Percentiles rank a stretch among this genome's conserved stretches.
Conservation (phyloP, 306 rosid genomes). For the Quercus alba region DNA sequence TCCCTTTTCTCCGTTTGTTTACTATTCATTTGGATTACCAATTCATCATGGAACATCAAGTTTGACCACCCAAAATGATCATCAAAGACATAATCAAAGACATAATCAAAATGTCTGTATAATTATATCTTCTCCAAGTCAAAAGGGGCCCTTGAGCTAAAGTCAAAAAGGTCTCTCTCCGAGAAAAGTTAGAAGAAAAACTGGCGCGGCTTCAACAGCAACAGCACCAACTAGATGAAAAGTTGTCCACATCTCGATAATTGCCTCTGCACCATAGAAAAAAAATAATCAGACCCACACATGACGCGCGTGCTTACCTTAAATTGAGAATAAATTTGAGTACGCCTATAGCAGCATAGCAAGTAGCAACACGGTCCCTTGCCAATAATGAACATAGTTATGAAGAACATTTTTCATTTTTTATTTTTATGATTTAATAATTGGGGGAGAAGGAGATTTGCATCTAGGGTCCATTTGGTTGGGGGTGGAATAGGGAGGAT, state of each 20-base stretch:
- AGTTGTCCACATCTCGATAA: conserved; percentile 24
- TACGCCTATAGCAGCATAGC: neutral
- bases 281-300: conserved; percentile 25
- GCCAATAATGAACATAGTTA: too few relatives aligned
- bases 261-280: conserved; percentile 5
- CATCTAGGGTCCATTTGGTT: too few relatives aligned
- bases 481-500: too few relatives aligned
- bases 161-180: conserved; percentile 31
- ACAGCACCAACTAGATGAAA: neutral
- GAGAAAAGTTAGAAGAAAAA: conserved; percentile 1
- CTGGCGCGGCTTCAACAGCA: too few relatives aligned
- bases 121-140: conserved; percentile 22
- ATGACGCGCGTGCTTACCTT: conserved; percentile 49
- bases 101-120: conserved; percentile 25
- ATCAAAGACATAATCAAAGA: conserved; percentile 1
- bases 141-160: conserved; percentile 14
- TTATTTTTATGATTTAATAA: too few relatives aligned
- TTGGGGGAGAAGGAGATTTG: too few relatives aligned
- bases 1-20: too few relatives aligned
- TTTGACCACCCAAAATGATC: conserved; percentile 32
- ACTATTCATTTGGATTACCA: too few relatives aligned
- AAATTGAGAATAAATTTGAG: neutral
- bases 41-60: conserved; percentile 1
- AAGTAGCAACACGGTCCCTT: neutral
- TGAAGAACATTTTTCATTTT: too few relatives aligned